A percentile compares a stretch with the other conserved stretches of the same genome.
Conservation (phyloP, 2,329 filamentous ascomycete species). For the Dothistroma septosporum region DNA sequence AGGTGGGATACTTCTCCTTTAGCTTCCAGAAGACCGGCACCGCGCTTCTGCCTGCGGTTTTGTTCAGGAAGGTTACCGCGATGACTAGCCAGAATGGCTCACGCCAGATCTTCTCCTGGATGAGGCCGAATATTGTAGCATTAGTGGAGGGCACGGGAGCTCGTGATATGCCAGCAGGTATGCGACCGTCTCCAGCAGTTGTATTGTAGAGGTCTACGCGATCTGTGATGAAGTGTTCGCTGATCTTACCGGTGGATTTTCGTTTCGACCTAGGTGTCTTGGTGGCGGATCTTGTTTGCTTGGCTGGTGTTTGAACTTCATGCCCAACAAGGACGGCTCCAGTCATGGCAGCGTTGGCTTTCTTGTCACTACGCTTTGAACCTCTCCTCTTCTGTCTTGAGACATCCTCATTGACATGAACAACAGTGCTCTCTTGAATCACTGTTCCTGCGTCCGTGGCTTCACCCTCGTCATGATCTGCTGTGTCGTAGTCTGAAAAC, state of each 20-base stretch:
- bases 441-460: neutral
- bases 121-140: slow-evolving; percentile 64
- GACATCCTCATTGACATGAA: neutral
- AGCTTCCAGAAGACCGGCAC: slow-evolving; percentile 71
- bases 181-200: slow-evolving; percentile 27
- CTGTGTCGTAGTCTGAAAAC: neutral
- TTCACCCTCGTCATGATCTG: neutral
- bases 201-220: slow-evolving; percentile 28
- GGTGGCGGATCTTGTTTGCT: neutral
- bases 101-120: slow-evolving; percentile 73
- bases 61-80: slow-evolving; percentile 79
- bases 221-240: slow-evolving; percentile 28
- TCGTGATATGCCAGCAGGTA: slow-evolving; percentile 40
- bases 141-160: slow-evolving; percentile 64
- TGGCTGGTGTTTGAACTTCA: neutral
- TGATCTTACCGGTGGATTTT: slow-evolving; percentile 26
- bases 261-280: slow-evolving; percentile 10
- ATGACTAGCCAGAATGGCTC: slow-evolving; percentile 78
- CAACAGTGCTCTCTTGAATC: too few relatives aligned
- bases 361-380: neutral
- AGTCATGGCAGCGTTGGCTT: neutral
- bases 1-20: slow-evolving; percentile 64
- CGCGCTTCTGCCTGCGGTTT: slow-evolving; percentile 68
- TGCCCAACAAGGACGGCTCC: neutral
- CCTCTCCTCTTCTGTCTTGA: too few relatives aligned